These are phyloP conservation scores for Mollisiaceae sp. DNA, from an alignment of 2,329 filamentous ascomycete genomes.

Conservation along the genomic window DNA sequence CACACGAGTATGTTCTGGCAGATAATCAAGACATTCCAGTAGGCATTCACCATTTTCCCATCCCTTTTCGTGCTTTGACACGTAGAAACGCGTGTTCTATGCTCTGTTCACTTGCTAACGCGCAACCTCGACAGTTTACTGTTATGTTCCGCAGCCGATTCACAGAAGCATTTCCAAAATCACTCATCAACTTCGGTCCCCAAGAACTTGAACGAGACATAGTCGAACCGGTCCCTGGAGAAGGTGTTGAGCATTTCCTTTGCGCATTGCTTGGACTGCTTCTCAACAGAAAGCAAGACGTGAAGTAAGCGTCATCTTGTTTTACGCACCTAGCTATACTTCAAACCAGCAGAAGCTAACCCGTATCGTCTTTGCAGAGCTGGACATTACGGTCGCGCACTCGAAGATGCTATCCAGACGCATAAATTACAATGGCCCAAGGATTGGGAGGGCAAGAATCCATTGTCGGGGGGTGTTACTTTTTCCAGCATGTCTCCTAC, in stretches of 20 bases:
- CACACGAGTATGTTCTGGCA: constrained; percentile 86
- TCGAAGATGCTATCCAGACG: constrained; percentile 88
- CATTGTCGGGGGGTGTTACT: constrained; percentile 76
- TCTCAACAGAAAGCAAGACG: constrained; percentile 96
- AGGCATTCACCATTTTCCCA: constrained; percentile 55
- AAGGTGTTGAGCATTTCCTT: constrained; percentile 84
- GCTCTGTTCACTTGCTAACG: constrained; percentile 39
- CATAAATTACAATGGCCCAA: constrained; percentile 89
- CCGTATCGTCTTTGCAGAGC: constrained; percentile 60
- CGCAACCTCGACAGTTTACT: constrained; percentile 73
- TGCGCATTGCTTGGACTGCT: constrained; percentile 88
- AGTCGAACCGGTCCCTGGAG: constrained; percentile 76
- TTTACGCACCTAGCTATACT: neutral
- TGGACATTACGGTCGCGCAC: constrained; percentile 88
- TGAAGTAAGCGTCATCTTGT: constrained; percentile 73
- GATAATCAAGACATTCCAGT: constrained; percentile 94
- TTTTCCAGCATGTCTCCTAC: constrained; percentile 84
- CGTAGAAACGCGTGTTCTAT: constrained; percentile 58
- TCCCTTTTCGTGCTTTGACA: constrained; percentile 47
- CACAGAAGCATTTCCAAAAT: constrained; percentile 85
- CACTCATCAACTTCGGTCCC: constrained; percentile 86
- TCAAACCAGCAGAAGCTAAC: constrained; percentile 21
- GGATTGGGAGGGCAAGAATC: constrained; percentile 83
- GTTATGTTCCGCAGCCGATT: constrained; percentile 98
- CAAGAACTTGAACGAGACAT: constrained; percentile 93